These are phyloP conservation scores for Pterulicium gracile DNA, from an alignment of 1,284 basidiomycete species.

Conservation along the genomic window DNA sequence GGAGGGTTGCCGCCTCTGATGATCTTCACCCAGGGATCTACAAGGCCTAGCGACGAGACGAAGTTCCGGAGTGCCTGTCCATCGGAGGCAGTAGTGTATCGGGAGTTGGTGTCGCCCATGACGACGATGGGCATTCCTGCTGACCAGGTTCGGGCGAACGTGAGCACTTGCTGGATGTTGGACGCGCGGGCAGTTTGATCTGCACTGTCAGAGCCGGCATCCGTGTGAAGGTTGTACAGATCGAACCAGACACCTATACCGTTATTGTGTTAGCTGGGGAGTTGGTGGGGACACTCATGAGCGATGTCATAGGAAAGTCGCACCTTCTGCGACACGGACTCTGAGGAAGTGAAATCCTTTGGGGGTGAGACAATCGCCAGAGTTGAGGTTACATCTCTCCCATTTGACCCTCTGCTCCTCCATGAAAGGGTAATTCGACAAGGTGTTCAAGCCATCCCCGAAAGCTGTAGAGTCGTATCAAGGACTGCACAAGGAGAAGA, in stretches of 20 bases:
- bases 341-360: slow-evolving; percentile 28
- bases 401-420: slow-evolving; percentile 24
- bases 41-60: slow-evolving; percentile 8
- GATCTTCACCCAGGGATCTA: slow-evolving; percentile 15
- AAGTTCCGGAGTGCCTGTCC: slow-evolving; percentile 11
- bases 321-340: slow-evolving; percentile 13
- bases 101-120: slow-evolving; percentile 27
- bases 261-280: not conserved
- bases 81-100: slow-evolving; percentile 21
- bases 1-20: slow-evolving; percentile 15
- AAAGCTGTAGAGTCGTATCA: slow-evolving; percentile 16
- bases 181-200: slow-evolving; percentile 21
- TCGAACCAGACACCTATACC: slow-evolving; percentile 23
- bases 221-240: slow-evolving; percentile 27
- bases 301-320: too few relatives aligned
- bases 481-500: too few relatives aligned
- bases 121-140: slow-evolving; percentile 23
- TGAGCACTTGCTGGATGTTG: slow-evolving; percentile 22
- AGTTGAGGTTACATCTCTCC: slow-evolving; percentile 21
- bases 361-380: slow-evolving; percentile 26
- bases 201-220: slow-evolving; percentile 22
- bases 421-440: slow-evolving; percentile 23
- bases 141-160: slow-evolving; percentile 14
- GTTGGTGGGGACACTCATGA: not conserved
- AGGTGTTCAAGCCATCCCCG: slow-evolving; percentile 27